phyloP scores from a whole-genome alignment of 1,284 basidiomycete species.

The Veloboletus limbatus region DNA sequence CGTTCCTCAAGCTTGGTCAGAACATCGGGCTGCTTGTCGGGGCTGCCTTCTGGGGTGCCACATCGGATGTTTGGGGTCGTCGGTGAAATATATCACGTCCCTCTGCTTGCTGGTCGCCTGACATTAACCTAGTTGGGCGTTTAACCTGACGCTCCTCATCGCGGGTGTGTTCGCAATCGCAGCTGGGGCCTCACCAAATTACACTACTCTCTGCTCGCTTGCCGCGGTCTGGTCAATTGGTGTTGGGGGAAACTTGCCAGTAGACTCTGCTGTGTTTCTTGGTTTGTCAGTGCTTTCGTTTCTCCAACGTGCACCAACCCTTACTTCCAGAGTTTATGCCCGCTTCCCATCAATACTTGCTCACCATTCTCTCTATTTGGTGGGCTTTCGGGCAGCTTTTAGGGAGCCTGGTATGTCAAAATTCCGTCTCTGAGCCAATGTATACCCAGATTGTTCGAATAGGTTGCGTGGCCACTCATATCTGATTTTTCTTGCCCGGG shows the following conservation, averaged over 20 bases:
- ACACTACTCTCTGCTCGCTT: conserved; percentile 49
- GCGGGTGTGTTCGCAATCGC: conserved; percentile 64
- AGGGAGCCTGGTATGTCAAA: conserved; percentile 48
- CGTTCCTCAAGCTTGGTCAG: conserved; percentile 53
- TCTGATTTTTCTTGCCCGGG: conserved; percentile 56
- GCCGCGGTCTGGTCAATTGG: conserved; percentile 59
- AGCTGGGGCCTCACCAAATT: conserved; percentile 57
- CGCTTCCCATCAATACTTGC: conserved; percentile 57
- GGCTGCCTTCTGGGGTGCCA: conserved; percentile 61
- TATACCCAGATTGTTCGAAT: neutral
- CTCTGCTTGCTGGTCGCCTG: conserved; percentile 3
- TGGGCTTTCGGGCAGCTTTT: conserved; percentile 65
- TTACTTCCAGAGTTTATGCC: conserved; percentile 52
- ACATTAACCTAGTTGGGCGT: conserved; percentile 49
- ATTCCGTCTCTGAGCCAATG: neutral
- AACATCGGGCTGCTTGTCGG: conserved; percentile 65
- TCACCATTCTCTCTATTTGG: conserved; percentile 63
- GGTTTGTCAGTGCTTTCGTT: conserved; percentile 40
- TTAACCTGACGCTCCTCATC: conserved; percentile 74
- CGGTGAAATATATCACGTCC: conserved; percentile 32
- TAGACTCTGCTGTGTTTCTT: conserved; percentile 77
- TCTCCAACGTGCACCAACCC: neutral
- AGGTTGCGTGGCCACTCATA: conserved; percentile 68
- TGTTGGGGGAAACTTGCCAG: conserved; percentile 72
- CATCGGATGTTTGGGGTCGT: conserved; percentile 60